Base-by-base conservation (phyloP, 805 yeast species). In the Blastobotrys attinorum region DNA sequence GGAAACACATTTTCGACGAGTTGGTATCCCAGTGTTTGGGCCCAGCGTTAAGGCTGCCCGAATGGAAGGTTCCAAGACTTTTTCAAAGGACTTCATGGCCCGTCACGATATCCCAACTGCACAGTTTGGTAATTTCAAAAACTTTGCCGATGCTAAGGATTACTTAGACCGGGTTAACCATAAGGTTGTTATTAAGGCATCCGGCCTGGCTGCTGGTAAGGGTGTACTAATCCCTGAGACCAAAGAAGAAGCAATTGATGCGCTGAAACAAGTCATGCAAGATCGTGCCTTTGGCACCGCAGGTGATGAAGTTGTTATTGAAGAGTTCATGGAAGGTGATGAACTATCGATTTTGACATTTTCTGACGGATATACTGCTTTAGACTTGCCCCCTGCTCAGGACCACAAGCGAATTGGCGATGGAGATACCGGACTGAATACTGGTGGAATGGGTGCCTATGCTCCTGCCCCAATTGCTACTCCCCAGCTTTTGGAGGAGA, bases 391-490 rank as follows among this genome's bases (percentile, higher is more conserved):
- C 35, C 85, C 97, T 37, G 96, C 97, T 22, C 99, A 92, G 69
- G 99, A 92, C 62, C 99, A 92, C 69, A 92, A 92, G 70, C 81
- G 98, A 64, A 75, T 83, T 54, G 95, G 95, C 44, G 86, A 94
- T 58, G 89, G 89, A 48, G 99, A 92, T 63, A 70, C 79, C 32
- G 99, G 99, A 21, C 73, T 90, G 50, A 92, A 92, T 69, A 92
- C 99, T 31, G 99, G 99, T 54, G 99, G 99, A 51, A 92, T 92
- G 99, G 99, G 99, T 51, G 95, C 97, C 5, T 92, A 92, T 60
- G 92, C 97, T 5, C 99, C 99, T 25, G 95, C 97, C 8, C 98
- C 98, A 45, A 72, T 87, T 50, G 97, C 94, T 16, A 86, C 97
- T 16, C 79, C 86, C 2, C 71, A 74, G 20, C 62, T 92, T 31